Base-by-base conservation (phyloP, 306 rosid species). In the Rosa persica region DNA sequence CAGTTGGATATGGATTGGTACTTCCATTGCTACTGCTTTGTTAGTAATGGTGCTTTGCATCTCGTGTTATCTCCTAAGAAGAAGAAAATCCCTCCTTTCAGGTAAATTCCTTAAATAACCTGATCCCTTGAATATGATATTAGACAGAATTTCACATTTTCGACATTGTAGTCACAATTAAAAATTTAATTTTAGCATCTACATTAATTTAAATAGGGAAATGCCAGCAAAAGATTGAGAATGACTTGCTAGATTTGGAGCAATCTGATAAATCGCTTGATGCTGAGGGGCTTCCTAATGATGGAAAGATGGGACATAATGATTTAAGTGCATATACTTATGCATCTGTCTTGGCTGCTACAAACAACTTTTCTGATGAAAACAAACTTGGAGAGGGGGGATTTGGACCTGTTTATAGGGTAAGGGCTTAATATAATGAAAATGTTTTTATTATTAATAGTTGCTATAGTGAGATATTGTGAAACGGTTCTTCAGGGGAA, bases 401-500 rank as follows among this genome's bases (percentile, higher is more conserved):
- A 1, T 72, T 49, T 34, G 76, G 76, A 17, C 76, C 76, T 30
- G 76, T 72, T 34, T 72, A 72, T 72, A 72, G 12, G 76, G 76
- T 49, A 49, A 10, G 25, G 5, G 17, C 8, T 48, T 8, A 3
- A 1, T 30, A 30, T 30, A 30, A 30, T 30, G n/a, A 2, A 30
- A 30, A 30, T 30, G 36, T 2, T 30, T 30, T 30, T 0, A 30
- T 30, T 30, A 30, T 30, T 30, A 30, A 30, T 30, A 30, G 36
- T 30, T 30, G 0, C 36, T 30, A 2, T 30, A 30, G 36, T 30
- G 36, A 30, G 36, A 30, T 30, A 30, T 19, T 73, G 4, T 54
- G 48, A 5, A 16, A 20, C 3, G 12, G 64, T 9, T 4, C 2
- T 22, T 22, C 19, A 83, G 90, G 90, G 88, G 13, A 55, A 64